Evolutionary conservation across 495 filamentous ascomycete genomes (phyloP).

Genomic region (Penicillium malachiteum): DNA sequence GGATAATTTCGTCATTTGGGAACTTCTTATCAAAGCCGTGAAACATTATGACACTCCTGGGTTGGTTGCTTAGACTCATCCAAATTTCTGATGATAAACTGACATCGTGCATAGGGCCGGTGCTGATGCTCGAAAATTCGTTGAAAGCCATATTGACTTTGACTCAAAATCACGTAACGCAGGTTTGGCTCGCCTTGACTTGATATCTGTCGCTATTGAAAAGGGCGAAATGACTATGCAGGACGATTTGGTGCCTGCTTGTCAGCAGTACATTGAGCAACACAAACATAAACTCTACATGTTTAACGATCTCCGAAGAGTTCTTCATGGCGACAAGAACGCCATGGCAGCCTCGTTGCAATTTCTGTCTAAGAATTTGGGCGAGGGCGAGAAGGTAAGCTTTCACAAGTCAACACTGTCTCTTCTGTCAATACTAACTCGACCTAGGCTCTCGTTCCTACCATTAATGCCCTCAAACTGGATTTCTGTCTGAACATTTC

Average conservation of each 20-base stretch:
- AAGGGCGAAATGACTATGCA: conserved; percentile 31
- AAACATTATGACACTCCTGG: conserved; percentile 29
- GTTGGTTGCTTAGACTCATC: conserved; percentile 23
- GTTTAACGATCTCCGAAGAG: conserved; percentile 53
- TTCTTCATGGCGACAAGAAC: conserved; percentile 39
- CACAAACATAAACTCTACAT: conserved; percentile 52
- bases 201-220: conserved; percentile 23
- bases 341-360: conserved; percentile 39
- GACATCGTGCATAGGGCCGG: conserved; percentile 28
- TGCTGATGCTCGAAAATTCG: conserved; percentile 28
- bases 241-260: conserved; percentile 37
- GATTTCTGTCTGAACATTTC: conserved; percentile 54
- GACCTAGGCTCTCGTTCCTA: conserved; percentile 28
- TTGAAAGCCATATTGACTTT: conserved; percentile 35
- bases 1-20: conserved; percentile 61
- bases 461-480: conserved; percentile 56
- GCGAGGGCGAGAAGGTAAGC: conserved; percentile 34
- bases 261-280: conserved; percentile 48
- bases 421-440: conserved; percentile 5
- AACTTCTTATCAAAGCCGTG: conserved; percentile 34
- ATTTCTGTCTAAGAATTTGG: conserved; percentile 26
- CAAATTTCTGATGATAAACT: background rate
- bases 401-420: background rate
- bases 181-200: conserved; percentile 40
- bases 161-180: conserved; percentile 50